These are phyloP conservation scores for Mycosphaerelloides madeirae DNA, from an alignment of 2,329 filamentous ascomycete genomes.

Conservation along the genomic window DNA sequence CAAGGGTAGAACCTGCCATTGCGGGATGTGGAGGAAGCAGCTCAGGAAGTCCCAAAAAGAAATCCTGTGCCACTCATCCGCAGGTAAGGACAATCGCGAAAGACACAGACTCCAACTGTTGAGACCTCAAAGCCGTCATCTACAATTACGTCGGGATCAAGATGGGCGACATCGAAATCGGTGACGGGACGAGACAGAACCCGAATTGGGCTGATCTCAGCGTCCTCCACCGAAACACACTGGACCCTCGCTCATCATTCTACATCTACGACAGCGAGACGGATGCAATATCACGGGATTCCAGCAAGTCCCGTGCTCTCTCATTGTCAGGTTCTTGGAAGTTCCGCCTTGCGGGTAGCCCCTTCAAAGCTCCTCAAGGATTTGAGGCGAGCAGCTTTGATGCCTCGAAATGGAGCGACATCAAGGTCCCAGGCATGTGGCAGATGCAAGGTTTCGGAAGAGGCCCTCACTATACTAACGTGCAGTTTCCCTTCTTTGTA, in stretches of 20 bases:
- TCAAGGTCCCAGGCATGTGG: constrained; percentile 57
- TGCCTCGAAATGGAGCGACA: constrained; percentile 45
- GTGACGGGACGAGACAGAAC: constrained; percentile 31
- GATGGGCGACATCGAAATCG: constrained; percentile 14
- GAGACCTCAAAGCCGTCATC: background rate
- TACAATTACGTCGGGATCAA: too few species aligned
- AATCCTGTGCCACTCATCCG: too few species aligned
- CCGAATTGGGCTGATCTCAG: constrained; percentile 58
- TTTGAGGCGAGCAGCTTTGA: constrained; percentile 34
- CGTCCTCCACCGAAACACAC: constrained; percentile 56
- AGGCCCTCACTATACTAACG: constrained; percentile 63
- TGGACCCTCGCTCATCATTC: constrained; percentile 55
- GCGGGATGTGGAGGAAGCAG: constrained; percentile 8
- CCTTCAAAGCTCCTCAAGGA: constrained; percentile 33
- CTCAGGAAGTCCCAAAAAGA: too few species aligned
- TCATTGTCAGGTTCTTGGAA: constrained; percentile 37
- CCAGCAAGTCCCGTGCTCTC: constrained; percentile 28
- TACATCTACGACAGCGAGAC: constrained; percentile 48
- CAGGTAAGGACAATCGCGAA: too few species aligned
- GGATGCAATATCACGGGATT: constrained; percentile 45
- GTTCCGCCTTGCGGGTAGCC: constrained; percentile 36
- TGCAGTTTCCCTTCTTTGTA: constrained; percentile 52
- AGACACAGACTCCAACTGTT: too few species aligned
- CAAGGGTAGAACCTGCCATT: too few species aligned
- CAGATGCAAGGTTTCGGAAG: constrained; percentile 63